These are phyloP conservation scores for Juglanconis sp. DNA, from an alignment of 2,329 filamentous ascomycete genomes.

Conservation along the genomic window DNA sequence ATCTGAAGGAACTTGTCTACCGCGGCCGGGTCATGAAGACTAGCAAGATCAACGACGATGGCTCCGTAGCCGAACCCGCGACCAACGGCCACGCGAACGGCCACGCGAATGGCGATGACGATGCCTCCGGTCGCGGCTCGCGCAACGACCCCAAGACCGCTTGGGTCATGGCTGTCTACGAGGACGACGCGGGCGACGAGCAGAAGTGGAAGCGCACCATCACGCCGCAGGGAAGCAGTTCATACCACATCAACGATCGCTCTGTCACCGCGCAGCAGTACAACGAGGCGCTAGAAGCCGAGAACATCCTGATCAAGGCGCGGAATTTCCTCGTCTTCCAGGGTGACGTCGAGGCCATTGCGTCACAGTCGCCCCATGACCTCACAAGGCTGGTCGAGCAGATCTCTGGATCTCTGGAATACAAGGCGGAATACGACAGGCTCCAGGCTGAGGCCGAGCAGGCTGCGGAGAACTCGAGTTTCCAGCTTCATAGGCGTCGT, in stretches of 20 bases:
- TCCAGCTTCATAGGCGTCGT: constrained; percentile 82
- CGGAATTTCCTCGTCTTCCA: constrained; percentile 98
- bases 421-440: constrained; percentile 88
- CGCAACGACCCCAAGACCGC: constrained; percentile 85
- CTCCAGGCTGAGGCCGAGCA: constrained; percentile 84
- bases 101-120: constrained; percentile 57
- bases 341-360: constrained; percentile 95
- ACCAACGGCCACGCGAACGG: constrained; percentile 62
- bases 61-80: constrained; percentile 61
- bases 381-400: constrained; percentile 93
- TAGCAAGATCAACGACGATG: constrained; percentile 88
- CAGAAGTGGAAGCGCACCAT: constrained; percentile 96
- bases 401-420: constrained; percentile 92
- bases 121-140: constrained; percentile 60
- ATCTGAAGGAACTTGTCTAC: constrained; percentile 93
- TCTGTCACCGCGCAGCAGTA: constrained; percentile 87
- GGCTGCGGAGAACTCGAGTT: constrained; percentile 82
- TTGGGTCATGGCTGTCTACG: constrained; percentile 99
- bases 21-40: constrained; percentile 90
- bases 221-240: constrained; percentile 81
- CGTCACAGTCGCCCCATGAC: constrained; percentile 89
- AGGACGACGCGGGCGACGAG: constrained; percentile 92
- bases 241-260: constrained; percentile 95
- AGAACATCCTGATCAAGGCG: constrained; percentile 97
- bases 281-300: constrained; percentile 84